Percentiles rank a stretch among this genome's conserved stretches.
Evolutionary conservation across 1,139 yeast genomes (phyloP).

Genomic region (Suhomyces ambrosiae): DNA sequence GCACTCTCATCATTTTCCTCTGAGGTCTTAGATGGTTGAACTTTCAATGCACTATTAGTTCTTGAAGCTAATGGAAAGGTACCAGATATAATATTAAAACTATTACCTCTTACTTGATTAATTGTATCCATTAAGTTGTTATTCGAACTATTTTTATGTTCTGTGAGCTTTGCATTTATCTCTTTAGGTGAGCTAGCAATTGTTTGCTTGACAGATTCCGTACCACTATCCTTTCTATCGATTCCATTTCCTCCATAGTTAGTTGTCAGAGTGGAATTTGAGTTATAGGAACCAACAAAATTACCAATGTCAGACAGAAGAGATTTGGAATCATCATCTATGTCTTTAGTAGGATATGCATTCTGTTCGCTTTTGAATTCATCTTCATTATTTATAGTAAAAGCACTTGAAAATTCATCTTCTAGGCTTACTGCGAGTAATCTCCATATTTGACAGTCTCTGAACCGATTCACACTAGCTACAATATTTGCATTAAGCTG

Average conservation of each 20-base stretch:
- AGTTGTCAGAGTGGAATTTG: conserved; percentile 47
- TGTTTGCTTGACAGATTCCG: conserved; percentile 5
- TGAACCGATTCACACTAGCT: conserved; percentile 48
- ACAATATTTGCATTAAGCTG: conserved; percentile 62
- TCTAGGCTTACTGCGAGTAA: conserved; percentile 58
- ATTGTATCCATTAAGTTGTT: conserved; percentile 30
- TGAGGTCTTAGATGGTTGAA: conserved; percentile 1
- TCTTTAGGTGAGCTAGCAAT: conserved; percentile 9
- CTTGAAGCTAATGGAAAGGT: conserved; percentile 23
- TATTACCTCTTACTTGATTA: conserved; percentile 26
- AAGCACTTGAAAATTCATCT: conserved; percentile 34
- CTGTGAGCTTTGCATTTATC: conserved; percentile 5
- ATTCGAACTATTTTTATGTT: conserved; percentile 18
- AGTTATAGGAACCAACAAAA: conserved; percentile 47
- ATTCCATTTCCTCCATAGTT: conserved; percentile 34
- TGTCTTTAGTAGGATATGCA: conserved; percentile 4
- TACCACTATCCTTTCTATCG: conserved; percentile 7
- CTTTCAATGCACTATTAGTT: conserved; percentile 14
- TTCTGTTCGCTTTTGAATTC: conserved; percentile 4
- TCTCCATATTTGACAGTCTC: conserved; percentile 73
- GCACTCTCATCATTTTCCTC: conserved; percentile 31
- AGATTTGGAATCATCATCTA: conserved; percentile 30
- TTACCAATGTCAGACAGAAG: conserved; percentile 46
- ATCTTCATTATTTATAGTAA: background rate
- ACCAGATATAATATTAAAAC: conserved; percentile 15